A percentile compares a stretch with the other conserved stretches of the same genome.
Conservation (phyloP, 768 basidiomycete species). For the Melanogaster broomeanus region DNA sequence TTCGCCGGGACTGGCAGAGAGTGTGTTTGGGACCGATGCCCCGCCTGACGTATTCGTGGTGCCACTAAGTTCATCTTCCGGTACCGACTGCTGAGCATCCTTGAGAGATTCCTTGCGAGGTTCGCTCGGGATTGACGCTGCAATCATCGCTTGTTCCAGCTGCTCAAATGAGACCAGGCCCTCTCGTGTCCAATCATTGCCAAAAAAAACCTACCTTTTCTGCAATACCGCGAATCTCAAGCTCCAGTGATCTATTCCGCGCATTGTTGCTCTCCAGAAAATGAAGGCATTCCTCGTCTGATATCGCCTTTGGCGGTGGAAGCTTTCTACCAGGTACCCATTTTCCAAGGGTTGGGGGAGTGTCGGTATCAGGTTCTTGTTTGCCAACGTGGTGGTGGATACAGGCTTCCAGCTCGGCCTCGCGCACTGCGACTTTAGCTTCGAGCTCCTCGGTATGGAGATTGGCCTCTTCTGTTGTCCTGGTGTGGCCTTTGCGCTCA, state of each 20-base stretch:
- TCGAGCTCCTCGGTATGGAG: constrained; percentile 45
- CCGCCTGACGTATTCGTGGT: constrained; percentile 11
- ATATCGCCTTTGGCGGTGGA: constrained; percentile 20
- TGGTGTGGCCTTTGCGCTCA: constrained; percentile 45
- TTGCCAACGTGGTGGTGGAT: constrained; percentile 14
- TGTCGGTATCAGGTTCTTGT: neutral
- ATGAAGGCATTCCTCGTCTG: constrained; percentile 42
- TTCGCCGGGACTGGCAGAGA: constrained; percentile 3
- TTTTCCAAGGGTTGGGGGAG: neutral
- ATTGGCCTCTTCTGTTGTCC: constrained; percentile 42
- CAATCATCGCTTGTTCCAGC: constrained; percentile 23
- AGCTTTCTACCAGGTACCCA: constrained; percentile 4
- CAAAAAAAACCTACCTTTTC: constrained; percentile 32
- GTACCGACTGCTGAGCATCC: neutral
- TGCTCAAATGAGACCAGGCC: constrained; percentile 3
- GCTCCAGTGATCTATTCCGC: constrained; percentile 45
- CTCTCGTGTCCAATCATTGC: neutral
- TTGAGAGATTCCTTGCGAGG: neutral
- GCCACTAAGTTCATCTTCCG: neutral
- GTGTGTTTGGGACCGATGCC: constrained; percentile 16
- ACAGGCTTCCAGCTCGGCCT: constrained; percentile 51
- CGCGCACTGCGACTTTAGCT: constrained; percentile 57
- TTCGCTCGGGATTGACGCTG: neutral
- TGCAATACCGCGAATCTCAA: constrained; percentile 42
- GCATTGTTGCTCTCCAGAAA: constrained; percentile 39